A percentile compares a stretch with the other conserved stretches of the same genome.
Conservation (phyloP, 257 asterid species). For the Ajuga chamaepitys region DNA sequence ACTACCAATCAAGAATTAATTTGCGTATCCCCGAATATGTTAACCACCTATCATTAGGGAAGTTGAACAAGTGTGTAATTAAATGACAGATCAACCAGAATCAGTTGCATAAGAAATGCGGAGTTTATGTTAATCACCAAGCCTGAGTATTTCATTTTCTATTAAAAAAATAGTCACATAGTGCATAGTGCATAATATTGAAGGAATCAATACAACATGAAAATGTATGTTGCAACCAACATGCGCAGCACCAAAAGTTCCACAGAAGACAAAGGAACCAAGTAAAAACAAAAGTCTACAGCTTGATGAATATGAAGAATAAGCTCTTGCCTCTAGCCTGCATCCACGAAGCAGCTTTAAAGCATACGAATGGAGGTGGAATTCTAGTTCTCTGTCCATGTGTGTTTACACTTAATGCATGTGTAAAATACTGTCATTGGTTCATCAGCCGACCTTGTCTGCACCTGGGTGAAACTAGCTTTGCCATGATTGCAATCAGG, state of each 20-base stretch:
- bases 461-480: slow-evolving; percentile 39
- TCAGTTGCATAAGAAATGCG: no score
- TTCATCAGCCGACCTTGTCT: slow-evolving; percentile 71
- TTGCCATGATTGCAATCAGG: slow-evolving; percentile 35
- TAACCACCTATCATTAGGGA: no score
- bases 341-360: background rate
- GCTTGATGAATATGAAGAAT: background rate
- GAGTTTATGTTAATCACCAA: background rate
- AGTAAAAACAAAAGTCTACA: background rate
- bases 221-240: background rate
- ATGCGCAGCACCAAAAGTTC: background rate
- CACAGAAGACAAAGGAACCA: background rate
- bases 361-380: background rate
- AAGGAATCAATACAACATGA: background rate
- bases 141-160: background rate
- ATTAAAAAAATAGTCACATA: background rate
- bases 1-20: no score
- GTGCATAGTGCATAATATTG: background rate
- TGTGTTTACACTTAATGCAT: slow-evolving; percentile 41
- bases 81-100: no score
- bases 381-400: slow-evolving; percentile 48
- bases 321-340: background rate
- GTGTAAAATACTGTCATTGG: slow-evolving; percentile 56
- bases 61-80: no score
- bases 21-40: no score